Base-by-base conservation (phyloP, 2,329 filamentous ascomycete genomes). In the Juglanconis juglandina region DNA sequence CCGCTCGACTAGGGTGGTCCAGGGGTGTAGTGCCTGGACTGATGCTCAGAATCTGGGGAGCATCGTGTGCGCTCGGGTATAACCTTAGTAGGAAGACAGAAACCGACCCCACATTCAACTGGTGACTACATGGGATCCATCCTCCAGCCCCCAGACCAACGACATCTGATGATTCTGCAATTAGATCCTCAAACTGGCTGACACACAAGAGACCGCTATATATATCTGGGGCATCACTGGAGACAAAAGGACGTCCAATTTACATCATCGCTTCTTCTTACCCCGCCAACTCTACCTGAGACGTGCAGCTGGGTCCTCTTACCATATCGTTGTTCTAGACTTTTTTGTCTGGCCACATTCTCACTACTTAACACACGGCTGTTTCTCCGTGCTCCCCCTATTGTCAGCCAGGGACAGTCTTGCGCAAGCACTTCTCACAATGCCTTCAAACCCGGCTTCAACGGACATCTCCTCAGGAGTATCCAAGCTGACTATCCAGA, bases 401-500 rank as follows among this genome's bases (percentile, higher is more conserved):
- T 24, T 24, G 24, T 24, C 24, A 44, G 5, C 9, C n/a, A n/a
- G 44, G 17, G 13, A 47, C 47, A 49, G 37, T 17, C 30, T 39
- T 49, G 8, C 32, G 24, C 52, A 9, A 41, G 11, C 44, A 34
- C 39, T 33, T 5, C 1, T 46, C 47, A 53, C 44, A 37, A 67
- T 67, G 63, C 55, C 64, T 24, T 47, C 56, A 46, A 48, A 58
- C n/a, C 9, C 48, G 34, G 42, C 53, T 10, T 6, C 63, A 7
- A 47, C 62, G 9, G 63, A 68, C 30, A 44, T 67, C 33, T 51
- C 54, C 11, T 57, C 64, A 5, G 60, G 63, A 5, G 57, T 73
- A 58, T 66, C 70, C 30, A 70, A 71, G 49, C 67, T 75, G 11
- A 68, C 71, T 4, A 68, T 73, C 44, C 61, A 69, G 50, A 53